Evolutionary conservation across 2,329 filamentous ascomycete genomes (phyloP).

Genomic region (Taxawa tesnikishii): DNA sequence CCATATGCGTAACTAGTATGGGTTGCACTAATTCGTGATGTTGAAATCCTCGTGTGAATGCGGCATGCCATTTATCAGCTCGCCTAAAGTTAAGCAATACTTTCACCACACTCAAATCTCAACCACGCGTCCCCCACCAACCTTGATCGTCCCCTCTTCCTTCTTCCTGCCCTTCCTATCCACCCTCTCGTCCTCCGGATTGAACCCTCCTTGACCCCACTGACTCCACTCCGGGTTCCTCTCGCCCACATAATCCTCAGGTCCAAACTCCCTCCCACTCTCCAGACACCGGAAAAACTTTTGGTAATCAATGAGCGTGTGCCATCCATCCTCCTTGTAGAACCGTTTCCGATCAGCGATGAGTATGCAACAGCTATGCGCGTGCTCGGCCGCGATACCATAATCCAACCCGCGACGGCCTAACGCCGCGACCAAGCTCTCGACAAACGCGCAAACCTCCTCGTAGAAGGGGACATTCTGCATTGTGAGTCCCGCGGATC

Average conservation of each 20-base stretch:
- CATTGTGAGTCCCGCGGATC: conserved; percentile 85
- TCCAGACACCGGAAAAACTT: conserved; percentile 79
- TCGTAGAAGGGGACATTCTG: conserved; percentile 93
- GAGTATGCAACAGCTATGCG: conserved; percentile 85
- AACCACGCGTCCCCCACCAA: background rate
- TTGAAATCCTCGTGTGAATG: too few species aligned
- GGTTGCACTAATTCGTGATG: too few species aligned
- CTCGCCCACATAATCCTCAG: conserved; percentile 80
- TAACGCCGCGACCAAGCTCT: conserved; percentile 59
- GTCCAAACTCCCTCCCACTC: conserved; percentile 52
- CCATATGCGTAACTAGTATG: too few species aligned
- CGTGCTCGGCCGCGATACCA: conserved; percentile 88
- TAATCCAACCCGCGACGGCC: conserved; percentile 61
- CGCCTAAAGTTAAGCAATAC: too few species aligned
- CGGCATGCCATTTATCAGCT: too few species aligned
- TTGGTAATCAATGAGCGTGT: conserved; percentile 82
- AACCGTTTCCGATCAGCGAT: conserved; percentile 70
- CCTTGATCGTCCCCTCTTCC: conserved; percentile 1
- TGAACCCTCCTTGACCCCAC: conserved; percentile 91
- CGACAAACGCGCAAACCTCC: conserved; percentile 75
- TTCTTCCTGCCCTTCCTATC: conserved; percentile 57
- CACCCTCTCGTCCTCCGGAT: conserved; percentile 78
- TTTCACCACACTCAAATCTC: too few species aligned
- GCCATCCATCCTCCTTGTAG: conserved; percentile 65
- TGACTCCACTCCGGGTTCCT: conserved; percentile 87